Evolutionary conservation across 805 yeast species (phyloP).

Genomic region (Saturnispora galanensis): DNA sequence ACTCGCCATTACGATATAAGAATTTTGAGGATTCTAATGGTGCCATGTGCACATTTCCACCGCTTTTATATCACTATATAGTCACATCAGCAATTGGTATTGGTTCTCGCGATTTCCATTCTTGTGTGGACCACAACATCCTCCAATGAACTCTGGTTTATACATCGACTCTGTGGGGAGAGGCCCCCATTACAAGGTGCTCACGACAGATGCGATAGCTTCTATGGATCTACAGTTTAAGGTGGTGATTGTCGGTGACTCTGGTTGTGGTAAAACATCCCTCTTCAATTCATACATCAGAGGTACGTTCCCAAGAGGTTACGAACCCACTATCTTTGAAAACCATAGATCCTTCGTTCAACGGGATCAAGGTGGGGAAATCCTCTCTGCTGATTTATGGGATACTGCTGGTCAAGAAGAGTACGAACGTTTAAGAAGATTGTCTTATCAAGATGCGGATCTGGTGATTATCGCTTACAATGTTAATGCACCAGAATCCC

Average conservation of each 20-base stretch:
- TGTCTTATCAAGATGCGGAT: conserved; percentile 79
- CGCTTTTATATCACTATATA: too few relatives aligned
- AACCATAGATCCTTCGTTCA: conserved; percentile 86
- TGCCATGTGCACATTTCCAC: not conserved
- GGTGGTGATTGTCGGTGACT: conserved; percentile 93
- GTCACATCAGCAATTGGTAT: too few relatives aligned
- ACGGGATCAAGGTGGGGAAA: conserved; percentile 72
- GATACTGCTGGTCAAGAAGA: conserved; percentile 95
- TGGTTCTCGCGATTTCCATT: too few relatives aligned
- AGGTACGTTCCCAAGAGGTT: conserved; percentile 92
- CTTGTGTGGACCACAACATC: too few relatives aligned
- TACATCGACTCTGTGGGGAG: conserved; percentile 11
- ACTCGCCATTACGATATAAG: not conserved
- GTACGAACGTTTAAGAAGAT: conserved; percentile 78
- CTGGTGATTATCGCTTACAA: conserved; percentile 68
- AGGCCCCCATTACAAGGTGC: conserved; percentile 18
- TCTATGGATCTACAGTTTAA: conserved; percentile 23
- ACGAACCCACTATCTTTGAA: conserved; percentile 95
- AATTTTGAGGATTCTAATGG: not conserved
- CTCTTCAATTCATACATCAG: conserved; percentile 90
- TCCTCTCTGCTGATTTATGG: conserved; percentile 81
- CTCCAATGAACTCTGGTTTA: not conserved
- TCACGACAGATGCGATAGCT: conserved; percentile 26
- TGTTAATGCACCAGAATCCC: conserved; percentile 48
- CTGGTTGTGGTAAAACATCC: conserved; percentile 98